phyloP scores from a whole-genome alignment of 805 yeast species.

The Kuraishia cidri region DNA sequence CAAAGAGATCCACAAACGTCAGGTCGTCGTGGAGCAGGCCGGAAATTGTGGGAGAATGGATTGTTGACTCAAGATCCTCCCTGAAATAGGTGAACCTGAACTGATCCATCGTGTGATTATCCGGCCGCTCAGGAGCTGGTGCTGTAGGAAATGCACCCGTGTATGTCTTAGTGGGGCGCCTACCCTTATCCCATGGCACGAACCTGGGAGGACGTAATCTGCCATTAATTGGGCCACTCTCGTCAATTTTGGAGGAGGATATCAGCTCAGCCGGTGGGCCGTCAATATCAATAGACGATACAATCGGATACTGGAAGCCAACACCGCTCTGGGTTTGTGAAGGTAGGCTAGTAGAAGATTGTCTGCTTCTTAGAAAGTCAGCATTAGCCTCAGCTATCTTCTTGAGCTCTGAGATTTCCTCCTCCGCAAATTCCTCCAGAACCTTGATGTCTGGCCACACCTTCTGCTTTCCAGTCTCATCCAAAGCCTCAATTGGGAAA shows the following conservation, averaged over 20 bases:
- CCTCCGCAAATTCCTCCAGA: conserved; percentile 66
- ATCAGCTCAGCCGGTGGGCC: conserved; percentile 12
- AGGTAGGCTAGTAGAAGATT: too few species aligned
- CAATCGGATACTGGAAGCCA: conserved; percentile 28
- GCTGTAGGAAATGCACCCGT: too few species aligned
- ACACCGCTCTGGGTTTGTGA: conserved; percentile 16
- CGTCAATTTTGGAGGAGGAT: conserved; percentile 31
- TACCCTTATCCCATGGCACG: conserved; percentile 59
- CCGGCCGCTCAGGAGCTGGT: conserved; percentile 4
- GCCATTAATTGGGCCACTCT: conserved; percentile 47
- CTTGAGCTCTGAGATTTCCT: conserved; percentile 40
- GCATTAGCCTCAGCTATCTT: conserved; percentile 15
- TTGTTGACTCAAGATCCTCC: conserved; percentile 81
- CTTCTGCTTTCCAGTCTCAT: conserved; percentile 21
- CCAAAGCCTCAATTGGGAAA: conserved; percentile 60
- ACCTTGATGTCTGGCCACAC: conserved; percentile 82
- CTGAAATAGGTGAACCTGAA: conserved; percentile 88
- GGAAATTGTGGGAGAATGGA: conserved; percentile 82
- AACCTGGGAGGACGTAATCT: conserved; percentile 68
- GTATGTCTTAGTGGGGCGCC: conserved; percentile 7
- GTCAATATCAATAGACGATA: conserved; percentile 12
- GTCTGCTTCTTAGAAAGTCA: conserved; percentile 7
- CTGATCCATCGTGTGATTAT: conserved; percentile 24
- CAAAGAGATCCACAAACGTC: conserved; percentile 54
- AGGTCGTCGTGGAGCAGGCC: conserved; percentile 55